phyloP scores from a whole-genome alignment of 495 filamentous ascomycete genomes.

The Podospora pseudocomata region DNA sequence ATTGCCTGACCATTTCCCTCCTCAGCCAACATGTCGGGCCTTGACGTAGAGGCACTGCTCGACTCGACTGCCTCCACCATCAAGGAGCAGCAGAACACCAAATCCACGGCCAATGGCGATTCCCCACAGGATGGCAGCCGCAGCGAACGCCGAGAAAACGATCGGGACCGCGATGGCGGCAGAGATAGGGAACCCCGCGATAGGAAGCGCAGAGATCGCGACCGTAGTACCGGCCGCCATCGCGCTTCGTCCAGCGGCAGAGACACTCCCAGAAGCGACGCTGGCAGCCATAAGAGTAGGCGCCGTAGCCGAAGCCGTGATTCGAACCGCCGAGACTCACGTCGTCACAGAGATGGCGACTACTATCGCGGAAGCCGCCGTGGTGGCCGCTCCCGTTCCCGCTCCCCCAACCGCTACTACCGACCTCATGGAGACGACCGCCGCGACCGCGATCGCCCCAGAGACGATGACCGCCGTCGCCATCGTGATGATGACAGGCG shows the following conservation, averaged over 20 bases:
- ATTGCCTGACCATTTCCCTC: background rate
- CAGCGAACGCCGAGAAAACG: conserved; percentile 40
- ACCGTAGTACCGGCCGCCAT: conserved; percentile 58
- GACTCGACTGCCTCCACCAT: conserved; percentile 73
- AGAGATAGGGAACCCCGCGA: conserved; percentile 50
- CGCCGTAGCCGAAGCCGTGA: conserved; percentile 78
- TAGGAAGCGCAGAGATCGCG: conserved; percentile 65
- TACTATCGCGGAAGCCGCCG: conserved; percentile 64
- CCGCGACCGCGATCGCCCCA: conserved; percentile 47
- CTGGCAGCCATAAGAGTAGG: conserved; percentile 81
- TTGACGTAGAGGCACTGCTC: conserved; percentile 90
- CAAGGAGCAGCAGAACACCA: conserved; percentile 38
- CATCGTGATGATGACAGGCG: conserved; percentile 47
- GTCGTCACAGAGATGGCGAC: conserved; percentile 75
- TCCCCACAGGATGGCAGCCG: conserved; percentile 54
- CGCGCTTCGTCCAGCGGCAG: conserved; percentile 39
- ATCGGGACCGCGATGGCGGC: conserved; percentile 21
- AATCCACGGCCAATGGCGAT: conserved; percentile 37
- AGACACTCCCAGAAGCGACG: conserved; percentile 70
- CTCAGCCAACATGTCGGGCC: conserved; percentile 65
- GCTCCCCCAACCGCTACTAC: conserved; percentile 75
- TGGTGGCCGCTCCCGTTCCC: conserved; percentile 61
- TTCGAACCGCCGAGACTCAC: conserved; percentile 72
- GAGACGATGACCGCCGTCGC: conserved; percentile 45
- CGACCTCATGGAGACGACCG: conserved; percentile 60